These are phyloP conservation scores for Aurifilum marmelostoma DNA, from an alignment of 2,329 filamentous ascomycete genomes.

Conservation along the genomic window DNA sequence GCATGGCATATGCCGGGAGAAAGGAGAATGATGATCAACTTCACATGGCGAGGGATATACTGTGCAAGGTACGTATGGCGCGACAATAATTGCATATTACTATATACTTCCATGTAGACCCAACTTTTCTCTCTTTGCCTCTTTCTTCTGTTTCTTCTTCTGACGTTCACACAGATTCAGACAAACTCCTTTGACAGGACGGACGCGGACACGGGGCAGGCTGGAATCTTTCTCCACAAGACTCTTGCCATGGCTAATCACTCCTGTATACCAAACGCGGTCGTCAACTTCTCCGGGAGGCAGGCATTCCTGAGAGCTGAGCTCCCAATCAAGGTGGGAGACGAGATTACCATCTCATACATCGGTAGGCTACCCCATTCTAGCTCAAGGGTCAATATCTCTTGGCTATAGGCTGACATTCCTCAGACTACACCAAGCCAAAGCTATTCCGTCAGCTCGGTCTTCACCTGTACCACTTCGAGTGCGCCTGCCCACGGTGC, in stretches of 20 bases:
- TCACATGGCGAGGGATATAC: conserved; percentile 47
- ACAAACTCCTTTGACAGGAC: conserved; percentile 64
- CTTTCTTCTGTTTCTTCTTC: not conserved
- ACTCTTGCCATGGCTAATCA: conserved; percentile 64
- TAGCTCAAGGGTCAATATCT: not conserved
- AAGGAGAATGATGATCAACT: conserved; percentile 42
- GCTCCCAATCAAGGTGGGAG: conserved; percentile 50
- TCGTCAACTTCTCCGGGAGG: conserved; percentile 58
- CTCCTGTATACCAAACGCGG: conserved; percentile 63
- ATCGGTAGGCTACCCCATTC: conserved; percentile 48
- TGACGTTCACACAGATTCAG: conserved; percentile 50
- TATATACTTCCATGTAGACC: not conserved
- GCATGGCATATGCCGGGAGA: conserved; percentile 50
- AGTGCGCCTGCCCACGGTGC: conserved; percentile 56
- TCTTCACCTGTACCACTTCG: conserved; percentile 56
- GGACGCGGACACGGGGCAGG: conserved; percentile 55
- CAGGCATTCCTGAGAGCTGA: conserved; percentile 56
- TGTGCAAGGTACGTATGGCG: conserved; percentile 53
- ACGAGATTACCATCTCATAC: conserved; percentile 66
- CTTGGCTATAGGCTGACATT: conserved; percentile 3
- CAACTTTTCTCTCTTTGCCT: no score
- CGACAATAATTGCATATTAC: no score
- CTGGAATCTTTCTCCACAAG: conserved; percentile 60
- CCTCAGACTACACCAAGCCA: conserved; percentile 53
- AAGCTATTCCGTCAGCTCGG: conserved; percentile 46